These are phyloP conservation scores for Corchorus capsularis DNA, from an alignment of 345 rosid species.

Conservation along the genomic window DNA sequence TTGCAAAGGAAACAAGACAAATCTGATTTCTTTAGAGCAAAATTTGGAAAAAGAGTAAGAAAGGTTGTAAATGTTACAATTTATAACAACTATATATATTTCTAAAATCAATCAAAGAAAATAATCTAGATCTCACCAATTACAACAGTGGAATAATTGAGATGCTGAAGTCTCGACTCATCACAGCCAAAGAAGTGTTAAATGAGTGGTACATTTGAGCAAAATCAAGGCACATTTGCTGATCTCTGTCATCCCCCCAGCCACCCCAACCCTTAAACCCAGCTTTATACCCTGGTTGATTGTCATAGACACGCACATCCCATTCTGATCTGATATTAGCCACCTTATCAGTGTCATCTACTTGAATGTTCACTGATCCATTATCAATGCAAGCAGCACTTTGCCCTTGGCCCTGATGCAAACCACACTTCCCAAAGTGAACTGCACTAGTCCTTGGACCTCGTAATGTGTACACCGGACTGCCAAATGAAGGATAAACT, in stretches of 20 bases:
- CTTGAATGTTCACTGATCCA: slow-evolving; percentile 58
- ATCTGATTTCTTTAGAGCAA: background rate
- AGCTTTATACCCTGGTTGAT: slow-evolving; percentile 92
- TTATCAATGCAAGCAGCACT: slow-evolving; percentile 72
- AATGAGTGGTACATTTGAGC: slow-evolving; percentile 52
- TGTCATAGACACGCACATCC: slow-evolving; percentile 53
- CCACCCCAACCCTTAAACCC: slow-evolving; percentile 99
- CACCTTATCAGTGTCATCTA: slow-evolving; percentile 63
- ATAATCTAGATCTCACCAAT: slow-evolving; percentile 25
- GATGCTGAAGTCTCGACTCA: slow-evolving; percentile 22
- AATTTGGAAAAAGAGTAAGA: slow-evolving; percentile 15
- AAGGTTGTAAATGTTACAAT: background rate
- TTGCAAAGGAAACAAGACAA: background rate
- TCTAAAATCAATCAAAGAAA: slow-evolving; percentile 19
- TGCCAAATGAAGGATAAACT: slow-evolving; percentile 87
- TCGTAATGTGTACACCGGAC: slow-evolving; percentile 79
- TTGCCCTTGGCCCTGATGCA: slow-evolving; percentile 87
- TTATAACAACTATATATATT: slow-evolving; percentile 16
- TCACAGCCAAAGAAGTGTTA: slow-evolving; percentile 22
- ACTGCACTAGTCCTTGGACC: slow-evolving; percentile 93
- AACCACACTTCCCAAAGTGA: slow-evolving; percentile 96
- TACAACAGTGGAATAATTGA: slow-evolving; percentile 23
- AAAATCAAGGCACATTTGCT: slow-evolving; percentile 72
- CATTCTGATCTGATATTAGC: slow-evolving; percentile 62
- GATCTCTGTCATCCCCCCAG: slow-evolving; percentile 94